A percentile compares a stretch with the other conserved stretches of the same genome.
Conservation (phyloP, 2,329 filamentous ascomycete species). For the Sarocladium kiliense region DNA sequence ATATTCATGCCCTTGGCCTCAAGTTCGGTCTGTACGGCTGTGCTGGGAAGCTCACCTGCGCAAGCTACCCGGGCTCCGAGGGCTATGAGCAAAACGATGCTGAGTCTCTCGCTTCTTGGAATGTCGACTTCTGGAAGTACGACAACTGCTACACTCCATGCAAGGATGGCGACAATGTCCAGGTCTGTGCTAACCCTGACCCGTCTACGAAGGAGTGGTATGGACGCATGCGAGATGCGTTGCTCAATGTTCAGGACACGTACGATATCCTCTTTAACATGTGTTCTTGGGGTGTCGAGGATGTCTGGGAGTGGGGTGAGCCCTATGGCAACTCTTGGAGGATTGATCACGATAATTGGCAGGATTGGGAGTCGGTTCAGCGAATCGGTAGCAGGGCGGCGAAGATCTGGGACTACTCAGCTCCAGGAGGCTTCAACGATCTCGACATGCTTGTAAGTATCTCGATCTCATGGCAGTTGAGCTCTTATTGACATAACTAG, state of each 20-base stretch:
- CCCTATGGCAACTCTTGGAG: slow-evolving; percentile 33
- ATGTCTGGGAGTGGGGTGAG: slow-evolving; percentile 40
- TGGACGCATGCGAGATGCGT: slow-evolving; percentile 39
- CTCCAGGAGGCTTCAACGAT: slow-evolving; percentile 20
- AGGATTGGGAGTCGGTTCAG: slow-evolving; percentile 12
- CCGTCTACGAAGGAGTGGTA: background rate
- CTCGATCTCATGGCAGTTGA: background rate
- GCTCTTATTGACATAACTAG: slow-evolving; percentile 5
- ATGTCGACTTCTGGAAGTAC: slow-evolving; percentile 14
- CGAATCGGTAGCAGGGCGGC: slow-evolving; percentile 11
- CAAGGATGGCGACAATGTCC: background rate
- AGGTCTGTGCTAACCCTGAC: background rate
- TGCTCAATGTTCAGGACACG: slow-evolving; percentile 24
- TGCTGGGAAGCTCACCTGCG: slow-evolving; percentile 32
- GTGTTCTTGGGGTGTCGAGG: slow-evolving; percentile 44
- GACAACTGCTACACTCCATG: slow-evolving; percentile 13
- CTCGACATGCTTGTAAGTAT: slow-evolving; percentile 19
- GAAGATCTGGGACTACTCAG: slow-evolving; percentile 13
- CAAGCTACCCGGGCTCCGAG: slow-evolving; percentile 12
- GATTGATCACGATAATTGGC: slow-evolving; percentile 31
- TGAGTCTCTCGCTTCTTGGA: slow-evolving; percentile 10
- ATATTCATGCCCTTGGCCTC: slow-evolving; percentile 49
- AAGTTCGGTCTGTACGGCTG: slow-evolving; percentile 59
- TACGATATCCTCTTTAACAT: slow-evolving; percentile 41
- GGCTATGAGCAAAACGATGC: slow-evolving; percentile 12